These are phyloP conservation scores for Nepenthes gracilis DNA, from an alignment of 148 eudicot genomes.

Conservation along the genomic window DNA sequence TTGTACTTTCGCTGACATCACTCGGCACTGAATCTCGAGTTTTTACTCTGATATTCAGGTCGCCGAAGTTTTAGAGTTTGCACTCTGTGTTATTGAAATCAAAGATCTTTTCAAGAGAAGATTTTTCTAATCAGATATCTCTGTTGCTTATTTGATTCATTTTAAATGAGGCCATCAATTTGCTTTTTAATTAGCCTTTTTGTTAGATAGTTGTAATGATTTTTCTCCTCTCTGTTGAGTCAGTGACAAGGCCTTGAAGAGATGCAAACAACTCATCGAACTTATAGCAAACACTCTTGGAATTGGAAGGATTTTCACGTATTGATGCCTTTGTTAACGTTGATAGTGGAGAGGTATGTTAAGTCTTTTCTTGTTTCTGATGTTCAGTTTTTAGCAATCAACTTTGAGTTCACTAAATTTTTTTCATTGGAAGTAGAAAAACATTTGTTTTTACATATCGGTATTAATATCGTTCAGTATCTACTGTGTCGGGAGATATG, in stretches of 20 bases:
- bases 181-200: background rate
- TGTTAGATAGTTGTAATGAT: background rate
- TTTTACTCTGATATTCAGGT: too few species aligned
- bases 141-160: background rate
- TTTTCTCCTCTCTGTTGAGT: constrained; percentile 9
- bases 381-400: background rate
- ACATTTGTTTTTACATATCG: too few species aligned
- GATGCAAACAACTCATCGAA: constrained; percentile 58
- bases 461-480: too few species aligned
- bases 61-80: too few species aligned
- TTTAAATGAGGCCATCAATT: background rate
- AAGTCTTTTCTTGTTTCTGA: constrained; percentile 2
- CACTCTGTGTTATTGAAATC: too few species aligned
- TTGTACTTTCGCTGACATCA: too few species aligned
- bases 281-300: constrained; percentile 74
- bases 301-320: constrained; percentile 79
- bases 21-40: too few species aligned
- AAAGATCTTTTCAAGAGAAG: too few species aligned
- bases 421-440: too few species aligned
- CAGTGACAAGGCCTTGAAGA: constrained; percentile 52
- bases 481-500: too few species aligned
- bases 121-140: too few species aligned
- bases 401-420: too few species aligned
- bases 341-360: constrained; percentile 77
- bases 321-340: constrained; percentile 83